Evolutionary conservation across 2,329 filamentous ascomycete species (phyloP), one percentile per base, ranked within the genome.

Genomic region (Neonectria neomacrospora): DNA sequence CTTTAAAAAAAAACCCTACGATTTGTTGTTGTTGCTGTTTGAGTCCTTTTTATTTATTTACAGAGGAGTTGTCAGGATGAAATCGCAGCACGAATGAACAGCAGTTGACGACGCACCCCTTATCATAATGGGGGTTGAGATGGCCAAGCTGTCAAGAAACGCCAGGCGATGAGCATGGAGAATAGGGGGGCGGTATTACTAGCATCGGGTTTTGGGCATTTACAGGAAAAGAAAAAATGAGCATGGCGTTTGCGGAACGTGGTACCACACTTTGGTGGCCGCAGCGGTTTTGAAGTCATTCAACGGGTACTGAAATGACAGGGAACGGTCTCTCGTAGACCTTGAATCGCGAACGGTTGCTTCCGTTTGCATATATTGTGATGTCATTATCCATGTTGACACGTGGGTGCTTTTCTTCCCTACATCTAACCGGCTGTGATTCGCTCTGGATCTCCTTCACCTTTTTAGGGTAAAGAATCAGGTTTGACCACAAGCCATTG

Each of bases 11-110:
- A 47, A 20, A 12, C 37, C 37, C 16, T 11, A 41, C 4, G n/a
- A 47, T 52, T 30, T 61, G 44, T 56, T 42, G 20, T 26, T n/a
- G 53, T 69, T 62, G 44, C 61, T n/a, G n/a, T n/a, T n/a, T n/a
- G n/a, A n/a, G n/a, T n/a, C n/a, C n/a, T n/a, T n/a, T n/a, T 61
- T 64, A 63, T 28, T 30, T 58, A 67, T 63, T 48, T 61, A 54
- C 56, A 68, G 56, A 61, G 58, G 65, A 62, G 63, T 69, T 58
- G 54, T 58, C 34, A 42, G 50, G 23, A 30, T 8, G 4, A 39
- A 37, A 51, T 18, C 26, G 28, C 6, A 30, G 39, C n/a, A 28
- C 41, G 37, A 44, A 45, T 20, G 48, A 52, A 51, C 22, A 37
- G 39, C 48, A 41, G 34, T 44, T 44, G 22, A 41, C 4, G 14